Conservation (phyloP, 2,329 filamentous ascomycete genomes). For the Penicillium sp. region DNA sequence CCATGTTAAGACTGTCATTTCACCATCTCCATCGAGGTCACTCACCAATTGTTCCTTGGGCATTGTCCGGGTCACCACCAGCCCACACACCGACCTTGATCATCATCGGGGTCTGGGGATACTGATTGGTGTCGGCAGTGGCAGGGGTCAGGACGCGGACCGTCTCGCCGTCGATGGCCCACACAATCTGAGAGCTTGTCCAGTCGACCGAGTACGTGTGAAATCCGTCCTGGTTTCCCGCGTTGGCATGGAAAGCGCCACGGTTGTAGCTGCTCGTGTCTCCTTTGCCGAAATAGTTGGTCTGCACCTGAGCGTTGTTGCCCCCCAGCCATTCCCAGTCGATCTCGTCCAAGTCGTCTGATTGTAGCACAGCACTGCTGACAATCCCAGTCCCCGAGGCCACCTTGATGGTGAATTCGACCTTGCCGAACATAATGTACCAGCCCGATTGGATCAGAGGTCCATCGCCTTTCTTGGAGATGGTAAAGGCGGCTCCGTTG, state of each 20-base stretch:
- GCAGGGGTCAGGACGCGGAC: constrained; percentile 73
- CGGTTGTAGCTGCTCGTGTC: constrained; percentile 83
- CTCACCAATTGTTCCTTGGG: constrained; percentile 73
- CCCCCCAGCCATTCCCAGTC: constrained; percentile 96
- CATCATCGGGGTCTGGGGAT: constrained; percentile 94
- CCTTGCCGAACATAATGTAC: constrained; percentile 98
- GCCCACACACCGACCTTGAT: constrained; percentile 91
- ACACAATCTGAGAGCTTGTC: constrained; percentile 82
- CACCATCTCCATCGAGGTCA: neutral
- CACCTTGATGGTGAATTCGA: constrained; percentile 82
- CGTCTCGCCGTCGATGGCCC: constrained; percentile 77
- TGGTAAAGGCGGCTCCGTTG: constrained; percentile 80
- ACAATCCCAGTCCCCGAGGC: constrained; percentile 91
- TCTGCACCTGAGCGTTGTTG: constrained; percentile 77
- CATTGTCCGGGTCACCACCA: constrained; percentile 81
- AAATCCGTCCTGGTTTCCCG: constrained; percentile 71
- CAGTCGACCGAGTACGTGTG: constrained; percentile 92
- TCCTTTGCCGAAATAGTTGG: constrained; percentile 97
- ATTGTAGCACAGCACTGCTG: constrained; percentile 87
- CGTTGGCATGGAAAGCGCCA: constrained; percentile 73
- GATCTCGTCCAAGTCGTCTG: constrained; percentile 91
- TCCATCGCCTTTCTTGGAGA: constrained; percentile 75
- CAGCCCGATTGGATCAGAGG: constrained; percentile 87
- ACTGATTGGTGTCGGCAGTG: constrained; percentile 72
- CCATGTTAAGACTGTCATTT: constrained; percentile 13